Base-by-base conservation (phyloP, 2,329 filamentous ascomycete species). In the Pseudogymnoascus sp. region DNA sequence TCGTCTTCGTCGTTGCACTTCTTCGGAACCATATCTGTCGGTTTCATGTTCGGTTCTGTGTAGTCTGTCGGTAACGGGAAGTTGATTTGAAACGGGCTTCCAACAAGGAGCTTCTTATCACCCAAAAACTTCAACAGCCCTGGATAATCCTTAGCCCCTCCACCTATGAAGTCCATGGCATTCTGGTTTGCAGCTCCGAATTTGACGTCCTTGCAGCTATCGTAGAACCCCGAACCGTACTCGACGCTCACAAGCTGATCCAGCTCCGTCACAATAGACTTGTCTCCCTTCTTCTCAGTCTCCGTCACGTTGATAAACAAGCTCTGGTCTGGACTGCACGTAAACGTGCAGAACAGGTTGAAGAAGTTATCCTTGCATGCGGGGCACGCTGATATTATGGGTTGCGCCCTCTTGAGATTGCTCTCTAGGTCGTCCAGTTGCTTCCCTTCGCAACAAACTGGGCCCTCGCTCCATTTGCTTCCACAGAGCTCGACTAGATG, bases 181-280 rank as follows among this genome's bases (percentile, higher is more conserved):
- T 89, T 92, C 65, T 90, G 89, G 72, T 96, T 96, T 44, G 93
- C 92, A 5, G 92, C 89, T 37, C 94, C 94, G 71, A 97, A 97
- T 73, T 99, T 99, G 76, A 99, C 93, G 74, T 99, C 92, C 77
- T 97, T 97, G 80, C 94, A 99, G 77, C 94, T 99, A 75, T 96
- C 84, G 74, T 92, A 99, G 78, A 99, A 95, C 1, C 90, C 92
- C 7, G 84, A 82, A 47, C 91, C 92, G 73, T 95, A 97, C 62
- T 89, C 81, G 63, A 92, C 82, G 1, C 91, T 91, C 69, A 97
- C 86, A 5, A 97, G 79, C 72, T 97, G 93, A 72, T 97, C 92
- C 21, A 99, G 78, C 77, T 97, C 91, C 1, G 89, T 91, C 12
- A 97, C 92, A n/a, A 91, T 76, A 63, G 77, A 25, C 71, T 76